Evolutionary conservation across 768 basidiomycete genomes (phyloP), one percentile per base, ranked within the genome.

Genomic region (Imleria badia): DNA sequence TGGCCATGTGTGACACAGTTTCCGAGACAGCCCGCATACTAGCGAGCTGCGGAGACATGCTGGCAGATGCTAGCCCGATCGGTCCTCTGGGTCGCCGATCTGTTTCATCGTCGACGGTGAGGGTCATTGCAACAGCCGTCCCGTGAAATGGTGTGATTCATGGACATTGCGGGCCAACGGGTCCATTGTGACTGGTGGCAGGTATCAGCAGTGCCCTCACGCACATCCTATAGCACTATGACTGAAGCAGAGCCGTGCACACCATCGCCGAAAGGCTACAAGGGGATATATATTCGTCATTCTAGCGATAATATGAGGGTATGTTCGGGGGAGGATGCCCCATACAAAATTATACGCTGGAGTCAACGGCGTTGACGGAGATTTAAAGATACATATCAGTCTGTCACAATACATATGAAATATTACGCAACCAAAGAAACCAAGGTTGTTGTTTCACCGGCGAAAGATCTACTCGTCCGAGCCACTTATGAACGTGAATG

Each of bases 401-500:
- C 55, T 44, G 34, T 51, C 50, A 58, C 53, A 51, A 60, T 64
- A 69, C 60, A 66, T 60, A 56, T 55, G 47, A 63, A 64, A 58
- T 55, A 53, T 26, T 54, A 45, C 58, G 29, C 54, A 54, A 56
- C 46, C 48, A 45, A 14, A 46, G 47, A 48, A 53, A 51, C 41
- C 30, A 41, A 50, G 31, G 23, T 33, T 30, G n/a, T n/a, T n/a
- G 19, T 31, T 52, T 40, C 55, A 42, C 35, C 30, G 22, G 48
- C 45, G 22, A 47, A 35, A 40, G 33, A 34, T 54, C 56, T 69
- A 70, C 55, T 59, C 58, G 5, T 68, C 64, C 34, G 69, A 62
- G 26, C 66, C 63, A 41, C 62, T 58, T 49, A 71, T 54, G 58
- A 71, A 70, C 42, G 65, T 67, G 54, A 73, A 65, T 22, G 70